Percentiles rank a stretch among this genome's conserved stretches.
Evolutionary conservation across 1,139 yeast species (phyloP).

Genomic region (Zygotorulaspora mrakii): DNA sequence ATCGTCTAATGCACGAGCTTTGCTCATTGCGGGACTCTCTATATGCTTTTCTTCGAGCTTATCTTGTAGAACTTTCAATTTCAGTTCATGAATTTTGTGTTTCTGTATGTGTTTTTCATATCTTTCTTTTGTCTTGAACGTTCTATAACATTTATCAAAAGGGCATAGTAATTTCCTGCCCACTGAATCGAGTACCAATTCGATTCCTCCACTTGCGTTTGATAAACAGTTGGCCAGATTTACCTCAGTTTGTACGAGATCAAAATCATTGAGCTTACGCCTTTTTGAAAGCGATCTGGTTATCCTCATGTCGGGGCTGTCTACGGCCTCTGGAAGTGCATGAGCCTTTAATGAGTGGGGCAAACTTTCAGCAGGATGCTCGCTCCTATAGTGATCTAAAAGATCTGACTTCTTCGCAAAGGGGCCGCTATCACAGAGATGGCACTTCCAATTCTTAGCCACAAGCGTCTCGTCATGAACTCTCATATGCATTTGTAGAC

Average conservation of each 20-base stretch:
- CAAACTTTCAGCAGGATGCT: conserved; percentile 37
- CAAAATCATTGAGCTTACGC: conserved; percentile 15
- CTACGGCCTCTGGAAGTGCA: background rate
- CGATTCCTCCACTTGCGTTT: conserved; percentile 25
- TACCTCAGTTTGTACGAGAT: conserved; percentile 19
- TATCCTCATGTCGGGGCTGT: background rate
- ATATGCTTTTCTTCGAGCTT: conserved; percentile 1
- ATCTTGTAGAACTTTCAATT: conserved; percentile 29
- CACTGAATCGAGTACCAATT: conserved; percentile 30
- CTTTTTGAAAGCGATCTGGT: conserved; percentile 2
- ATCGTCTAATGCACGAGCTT: too few species aligned
- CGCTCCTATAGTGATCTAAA: conserved; percentile 42
- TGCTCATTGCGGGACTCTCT: background rate
- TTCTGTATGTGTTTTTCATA: conserved; percentile 34
- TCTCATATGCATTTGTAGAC: conserved; percentile 67
- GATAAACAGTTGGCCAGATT: conserved; percentile 19
- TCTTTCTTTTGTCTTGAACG: conserved; percentile 35
- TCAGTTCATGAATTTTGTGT: conserved; percentile 35
- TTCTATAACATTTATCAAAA: conserved; percentile 33
- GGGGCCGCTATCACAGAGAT: conserved; percentile 42
- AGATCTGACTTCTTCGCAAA: conserved; percentile 45
- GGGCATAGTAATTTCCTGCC: conserved; percentile 35
- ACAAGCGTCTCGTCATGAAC: conserved; percentile 47
- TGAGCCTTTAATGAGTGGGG: conserved; percentile 13
- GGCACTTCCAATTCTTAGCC: conserved; percentile 61